phyloP scores from a whole-genome alignment of 2,329 filamentous ascomycete species.

The Emmonsia crescens region DNA sequence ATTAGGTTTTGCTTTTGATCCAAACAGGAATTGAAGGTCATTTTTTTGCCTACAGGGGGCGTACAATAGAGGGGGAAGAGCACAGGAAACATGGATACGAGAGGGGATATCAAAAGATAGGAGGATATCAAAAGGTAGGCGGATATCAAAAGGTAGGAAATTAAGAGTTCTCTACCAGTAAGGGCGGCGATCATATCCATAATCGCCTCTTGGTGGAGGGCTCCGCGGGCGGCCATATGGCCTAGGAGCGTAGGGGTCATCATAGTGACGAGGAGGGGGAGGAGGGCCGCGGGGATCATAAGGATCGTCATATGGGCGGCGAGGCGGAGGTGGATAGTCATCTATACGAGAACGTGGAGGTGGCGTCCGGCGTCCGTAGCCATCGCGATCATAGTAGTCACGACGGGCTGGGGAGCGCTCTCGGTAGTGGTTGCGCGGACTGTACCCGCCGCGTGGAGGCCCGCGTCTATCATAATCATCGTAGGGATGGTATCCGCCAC shows the following conservation, averaged over 20 bases:
- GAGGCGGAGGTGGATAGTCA: slow-evolving; percentile 56
- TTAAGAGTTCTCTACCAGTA: slow-evolving; percentile 31
- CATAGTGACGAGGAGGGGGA: slow-evolving; percentile 44
- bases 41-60: neutral
- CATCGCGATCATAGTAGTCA: slow-evolving; percentile 77
- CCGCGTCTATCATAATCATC: slow-evolving; percentile 80
- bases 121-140: slow-evolving; percentile 4
- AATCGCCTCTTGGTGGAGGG: slow-evolving; percentile 28
- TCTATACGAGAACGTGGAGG: slow-evolving; percentile 53
- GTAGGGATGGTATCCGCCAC: slow-evolving; percentile 53
- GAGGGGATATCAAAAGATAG: slow-evolving; percentile 7
- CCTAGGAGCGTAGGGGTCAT: slow-evolving; percentile 48
- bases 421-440: slow-evolving; percentile 74
- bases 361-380: slow-evolving; percentile 67
- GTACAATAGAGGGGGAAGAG: slow-evolving; percentile 1
- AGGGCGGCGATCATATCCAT: slow-evolving; percentile 33
- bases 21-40: neutral
- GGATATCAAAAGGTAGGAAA: slow-evolving; percentile 10
- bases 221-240: slow-evolving; percentile 42
- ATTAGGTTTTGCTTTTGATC: slow-evolving; percentile 2
- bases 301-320: slow-evolving; percentile 49
- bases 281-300: slow-evolving; percentile 45
- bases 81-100: slow-evolving; percentile 4
- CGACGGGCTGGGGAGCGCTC: slow-evolving; percentile 70
- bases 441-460: slow-evolving; percentile 69